A percentile compares a stretch with the other conserved stretches of the same genome.
phyloP scores from a whole-genome alignment of 371 early-diverging fungal genomes.

The Mortierella sp. region DNA sequence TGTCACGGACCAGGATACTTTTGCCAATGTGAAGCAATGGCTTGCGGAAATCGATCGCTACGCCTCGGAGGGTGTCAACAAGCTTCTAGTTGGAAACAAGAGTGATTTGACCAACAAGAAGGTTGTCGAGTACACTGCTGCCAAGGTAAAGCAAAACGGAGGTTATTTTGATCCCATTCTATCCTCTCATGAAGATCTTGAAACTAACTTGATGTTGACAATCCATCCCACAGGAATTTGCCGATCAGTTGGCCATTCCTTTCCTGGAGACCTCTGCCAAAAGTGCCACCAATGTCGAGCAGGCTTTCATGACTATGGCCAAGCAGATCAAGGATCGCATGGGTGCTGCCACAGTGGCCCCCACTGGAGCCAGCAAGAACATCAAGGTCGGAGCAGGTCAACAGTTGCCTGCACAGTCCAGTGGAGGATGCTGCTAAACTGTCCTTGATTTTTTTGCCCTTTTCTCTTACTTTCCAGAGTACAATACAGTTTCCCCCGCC shows the following conservation, averaged over 20 bases:
- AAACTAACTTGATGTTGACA: too few relatives aligned
- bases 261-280: conserved; percentile 97
- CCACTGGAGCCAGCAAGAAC: conserved; percentile 46
- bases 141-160: conserved; percentile 58
- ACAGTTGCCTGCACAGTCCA: conserved; percentile 49
- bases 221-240: conserved; percentile 80
- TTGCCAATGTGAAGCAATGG: conserved; percentile 95
- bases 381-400: conserved; percentile 54
- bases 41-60: conserved; percentile 98
- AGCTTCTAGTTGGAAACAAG: conserved; percentile 99
- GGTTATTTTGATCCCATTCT: too few relatives aligned
- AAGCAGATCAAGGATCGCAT: conserved; percentile 72
- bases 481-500: neutral
- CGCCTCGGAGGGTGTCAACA: conserved; percentile 91
- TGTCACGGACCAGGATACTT: conserved; percentile 96
- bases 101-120: conserved; percentile 94
- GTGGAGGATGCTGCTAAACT: conserved; percentile 49
- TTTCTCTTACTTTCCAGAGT: neutral
- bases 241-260: conserved; percentile 86
- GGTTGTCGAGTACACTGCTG: conserved; percentile 79
- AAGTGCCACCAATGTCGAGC: conserved; percentile 93
- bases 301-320: conserved; percentile 96
- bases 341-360: conserved; percentile 49
- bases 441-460: conserved; percentile 4
- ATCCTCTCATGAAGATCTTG: too few relatives aligned